Conservation (phyloP, 1,139 yeast species). For the Kluyveromyces marxianus region DNA sequence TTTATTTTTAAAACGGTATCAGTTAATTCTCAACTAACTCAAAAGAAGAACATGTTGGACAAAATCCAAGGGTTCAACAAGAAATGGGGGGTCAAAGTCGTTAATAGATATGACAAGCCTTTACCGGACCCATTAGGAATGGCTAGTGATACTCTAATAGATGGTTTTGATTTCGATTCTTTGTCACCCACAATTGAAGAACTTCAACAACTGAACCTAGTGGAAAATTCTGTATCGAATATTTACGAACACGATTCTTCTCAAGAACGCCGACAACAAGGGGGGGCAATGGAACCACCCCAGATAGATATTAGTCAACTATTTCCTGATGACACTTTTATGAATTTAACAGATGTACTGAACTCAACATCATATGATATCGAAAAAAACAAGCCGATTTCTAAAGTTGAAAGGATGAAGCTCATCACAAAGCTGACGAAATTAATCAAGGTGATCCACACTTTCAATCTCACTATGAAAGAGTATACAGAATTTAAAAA, state of each 20-base stretch:
- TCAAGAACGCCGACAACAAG: too few species aligned
- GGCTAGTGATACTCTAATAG: constrained; percentile 6
- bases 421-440: constrained; percentile 15
- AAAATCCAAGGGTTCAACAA: constrained; percentile 16
- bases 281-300: background rate
- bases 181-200: constrained; percentile 8
- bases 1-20: constrained; percentile 13
- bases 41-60: constrained; percentile 8
- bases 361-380: background rate
- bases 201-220: constrained; percentile 4
- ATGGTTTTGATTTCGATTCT: constrained; percentile 9
- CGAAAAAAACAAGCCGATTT: background rate
- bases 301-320: constrained; percentile 1
- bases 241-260: background rate
- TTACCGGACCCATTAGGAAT: constrained; percentile 10
- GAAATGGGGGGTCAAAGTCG: constrained; percentile 16
- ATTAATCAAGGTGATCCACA: constrained; percentile 11
- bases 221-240: background rate
- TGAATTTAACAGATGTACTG: background rate
- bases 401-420: constrained; percentile 8
- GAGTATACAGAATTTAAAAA: constrained; percentile 21
- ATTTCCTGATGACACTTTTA: background rate
- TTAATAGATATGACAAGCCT: constrained; percentile 16
- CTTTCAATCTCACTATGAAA: constrained; percentile 16
- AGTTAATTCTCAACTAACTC: constrained; percentile 6